These are phyloP conservation scores for Cetradonia linearis DNA, from an alignment of 495 filamentous ascomycete species.

Conservation along the genomic window DNA sequence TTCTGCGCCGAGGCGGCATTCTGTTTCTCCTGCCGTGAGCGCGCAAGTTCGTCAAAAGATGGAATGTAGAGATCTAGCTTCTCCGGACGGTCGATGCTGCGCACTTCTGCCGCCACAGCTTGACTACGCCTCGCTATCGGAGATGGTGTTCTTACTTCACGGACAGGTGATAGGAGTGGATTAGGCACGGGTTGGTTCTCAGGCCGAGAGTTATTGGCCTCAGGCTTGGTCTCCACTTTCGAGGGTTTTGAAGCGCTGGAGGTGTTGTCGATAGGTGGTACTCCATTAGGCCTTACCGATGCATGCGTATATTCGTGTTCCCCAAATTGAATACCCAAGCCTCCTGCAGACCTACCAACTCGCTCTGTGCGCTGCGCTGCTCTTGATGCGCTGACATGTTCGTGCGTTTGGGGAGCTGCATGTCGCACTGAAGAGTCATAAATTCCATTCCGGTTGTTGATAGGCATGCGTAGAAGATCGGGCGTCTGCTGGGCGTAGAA, in stretches of 20 bases:
- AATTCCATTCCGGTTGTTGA: constrained; percentile 25
- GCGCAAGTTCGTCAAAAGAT: constrained; percentile 17
- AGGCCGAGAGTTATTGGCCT: constrained; percentile 7
- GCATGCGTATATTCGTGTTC: constrained; percentile 17
- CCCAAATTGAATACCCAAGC: constrained; percentile 22
- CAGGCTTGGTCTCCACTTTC: constrained; percentile 11
- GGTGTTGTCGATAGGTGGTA: constrained; percentile 6
- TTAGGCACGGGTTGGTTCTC: constrained; percentile 18
- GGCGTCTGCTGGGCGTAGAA: constrained; percentile 24
- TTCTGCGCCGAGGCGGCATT: constrained; percentile 30
- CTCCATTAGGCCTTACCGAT: constrained; percentile 8
- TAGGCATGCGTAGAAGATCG: constrained; percentile 28
- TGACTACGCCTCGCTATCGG: constrained; percentile 30
- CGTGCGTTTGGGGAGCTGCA: constrained; percentile 4
- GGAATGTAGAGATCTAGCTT: constrained; percentile 22
- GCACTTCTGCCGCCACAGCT: background rate
- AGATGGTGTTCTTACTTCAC: constrained; percentile 38
- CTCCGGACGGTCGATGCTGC: constrained; percentile 3
- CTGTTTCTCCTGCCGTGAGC: constrained; percentile 25
- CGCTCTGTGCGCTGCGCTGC: constrained; percentile 11
- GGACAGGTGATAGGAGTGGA: constrained; percentile 38
- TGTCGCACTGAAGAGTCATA: constrained; percentile 13
- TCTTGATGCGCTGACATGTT: background rate
- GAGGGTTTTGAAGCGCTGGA: constrained; percentile 11
- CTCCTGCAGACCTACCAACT: constrained; percentile 8